Base-by-base conservation (phyloP, 176 grass and related monocot genomes). In the Aegilops sharonensis region DNA sequence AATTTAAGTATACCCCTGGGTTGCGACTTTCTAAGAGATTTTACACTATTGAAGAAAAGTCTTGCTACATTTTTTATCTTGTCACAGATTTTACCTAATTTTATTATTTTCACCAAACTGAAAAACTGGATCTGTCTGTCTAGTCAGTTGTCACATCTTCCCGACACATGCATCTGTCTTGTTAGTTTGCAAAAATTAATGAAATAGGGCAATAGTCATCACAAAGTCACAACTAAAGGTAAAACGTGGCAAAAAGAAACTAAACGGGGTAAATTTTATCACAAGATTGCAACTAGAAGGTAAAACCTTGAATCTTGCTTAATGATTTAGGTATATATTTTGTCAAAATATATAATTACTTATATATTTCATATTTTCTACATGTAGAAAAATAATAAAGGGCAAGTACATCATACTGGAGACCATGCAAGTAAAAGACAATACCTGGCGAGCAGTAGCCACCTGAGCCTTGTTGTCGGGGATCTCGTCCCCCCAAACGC, bases 401-500 rank as follows among this genome's bases (percentile, higher is more conserved):
- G 17, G 4, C 8, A 39, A 5, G 31, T 70, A 9, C 5, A 1
- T 8, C 24, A 48, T 17, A 5, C 3, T 54, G 8, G 43, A 56
- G 14, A 52, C 25, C 25, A 25, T 25, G 25, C 25, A 25, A 25
- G 25, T 25, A 25, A 25, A 25, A 25, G 25, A 25, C 25, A 25
- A 18, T 83, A 86, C 92, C 75, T 87, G 73, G 79, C 64, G 15
- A n/a, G 27, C 1, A 40, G 68, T 13, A 13, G n/a, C 24, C 5
- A 52, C 1, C 31, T 83, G 30, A 48, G 84, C 4, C 64, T 80
- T 88, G 40, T 65, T 75, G 34, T 91, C 88, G 13, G 86, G 56
- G 45, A 94, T 90, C 72, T 97, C 95, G 11, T 85, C 86, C 6
- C 92, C 92, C 91, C 95, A 95, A 9, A 84, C 68, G 43, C 91